Conservation (phyloP, 495 filamentous ascomycete genomes). For the Geoglossum glabrum region DNA sequence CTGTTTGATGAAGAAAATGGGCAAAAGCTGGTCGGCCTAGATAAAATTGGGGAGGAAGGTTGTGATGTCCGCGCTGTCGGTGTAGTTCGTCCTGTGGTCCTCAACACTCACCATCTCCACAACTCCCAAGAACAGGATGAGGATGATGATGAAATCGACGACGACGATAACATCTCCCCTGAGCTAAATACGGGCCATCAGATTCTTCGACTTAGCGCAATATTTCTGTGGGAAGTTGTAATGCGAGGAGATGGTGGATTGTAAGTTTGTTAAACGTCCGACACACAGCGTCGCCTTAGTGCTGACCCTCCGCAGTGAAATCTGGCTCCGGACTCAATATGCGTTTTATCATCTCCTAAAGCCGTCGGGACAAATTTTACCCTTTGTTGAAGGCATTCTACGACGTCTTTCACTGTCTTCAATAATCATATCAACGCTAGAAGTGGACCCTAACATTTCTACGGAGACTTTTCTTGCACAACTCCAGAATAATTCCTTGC, state of each 20-base stretch:
- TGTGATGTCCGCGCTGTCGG: not conserved
- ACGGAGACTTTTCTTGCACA: not conserved
- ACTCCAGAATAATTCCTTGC: not conserved
- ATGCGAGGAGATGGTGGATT: not conserved
- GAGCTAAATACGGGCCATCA: not conserved
- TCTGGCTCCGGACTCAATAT: not conserved
- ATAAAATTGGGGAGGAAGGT: not conserved
- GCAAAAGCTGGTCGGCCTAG: not conserved
- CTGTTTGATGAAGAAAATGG: not conserved
- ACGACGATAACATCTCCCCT: not conserved
- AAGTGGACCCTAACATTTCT: not conserved
- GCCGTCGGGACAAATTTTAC: not conserved
- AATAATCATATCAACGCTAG: not conserved
- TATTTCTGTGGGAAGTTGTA: not conserved
- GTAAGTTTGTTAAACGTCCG: not conserved
- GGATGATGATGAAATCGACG: not conserved
- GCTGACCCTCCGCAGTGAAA: not conserved
- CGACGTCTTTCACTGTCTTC: not conserved
- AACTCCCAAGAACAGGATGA: not conserved
- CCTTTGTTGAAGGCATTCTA: not conserved
- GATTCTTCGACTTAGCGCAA: not conserved
- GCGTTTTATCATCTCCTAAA: not conserved
- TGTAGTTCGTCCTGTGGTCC: not conserved
- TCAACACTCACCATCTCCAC: not conserved
- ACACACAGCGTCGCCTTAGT: not conserved